A percentile compares a stretch with the other conserved stretches of the same genome.
Conservation (phyloP, 257 asterid genomes). For the Solanum neorickii region DNA sequence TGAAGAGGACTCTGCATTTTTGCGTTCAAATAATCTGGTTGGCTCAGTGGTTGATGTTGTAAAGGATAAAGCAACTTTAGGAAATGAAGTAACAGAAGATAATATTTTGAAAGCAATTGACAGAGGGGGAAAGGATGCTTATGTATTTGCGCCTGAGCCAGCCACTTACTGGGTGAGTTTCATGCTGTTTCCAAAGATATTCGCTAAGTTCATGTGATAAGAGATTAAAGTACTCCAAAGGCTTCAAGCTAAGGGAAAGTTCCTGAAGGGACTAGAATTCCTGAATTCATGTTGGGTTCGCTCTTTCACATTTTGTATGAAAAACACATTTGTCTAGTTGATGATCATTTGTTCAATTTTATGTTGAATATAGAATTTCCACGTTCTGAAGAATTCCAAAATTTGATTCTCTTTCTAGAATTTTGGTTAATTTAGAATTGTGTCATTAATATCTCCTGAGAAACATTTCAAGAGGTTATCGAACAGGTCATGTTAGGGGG, state of each 20-base stretch:
- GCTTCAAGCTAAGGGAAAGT: background rate
- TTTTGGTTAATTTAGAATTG: background rate
- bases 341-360: background rate
- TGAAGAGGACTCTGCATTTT: slow-evolving; percentile 82
- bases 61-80: slow-evolving; percentile 24
- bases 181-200: background rate
- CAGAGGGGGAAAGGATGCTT: slow-evolving; percentile 84
- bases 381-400: background rate
- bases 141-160: slow-evolving; percentile 46
- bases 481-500: background rate
- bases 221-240: background rate
- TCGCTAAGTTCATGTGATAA: background rate
- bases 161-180: slow-evolving; percentile 87
- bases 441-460: background rate
- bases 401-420: background rate
- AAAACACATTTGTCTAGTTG: background rate
- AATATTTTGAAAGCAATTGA: slow-evolving; percentile 74
- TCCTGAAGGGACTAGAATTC: background rate
- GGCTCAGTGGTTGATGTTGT: slow-evolving; percentile 59
- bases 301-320: background rate
- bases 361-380: background rate
- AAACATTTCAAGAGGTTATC: background rate
- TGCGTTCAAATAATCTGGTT: slow-evolving; percentile 66
- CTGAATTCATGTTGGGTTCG: background rate
- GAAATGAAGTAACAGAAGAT: slow-evolving; percentile 32